Base-by-base conservation (phyloP, 2,329 filamentous ascomycete genomes). In the Didymella exigua region DNA sequence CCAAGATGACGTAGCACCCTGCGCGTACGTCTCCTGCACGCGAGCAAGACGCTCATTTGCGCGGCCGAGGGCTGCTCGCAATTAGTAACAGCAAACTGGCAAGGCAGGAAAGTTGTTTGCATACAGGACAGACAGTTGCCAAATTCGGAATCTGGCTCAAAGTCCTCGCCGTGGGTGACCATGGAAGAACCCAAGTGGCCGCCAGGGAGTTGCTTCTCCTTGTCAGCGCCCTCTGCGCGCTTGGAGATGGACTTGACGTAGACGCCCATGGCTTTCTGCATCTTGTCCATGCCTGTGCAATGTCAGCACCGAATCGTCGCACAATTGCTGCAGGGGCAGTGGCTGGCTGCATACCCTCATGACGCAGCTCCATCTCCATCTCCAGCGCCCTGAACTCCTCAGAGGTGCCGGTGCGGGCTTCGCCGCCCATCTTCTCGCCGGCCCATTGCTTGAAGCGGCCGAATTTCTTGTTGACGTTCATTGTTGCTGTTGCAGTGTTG, bases 401-500 rank as follows among this genome's bases (percentile, higher is more conserved):
- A 0, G 91, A 89, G 61, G 91, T 86, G 73, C 83, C 86, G 9
- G 93, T 97, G 79, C 92, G 95, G 77, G 88, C 84, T 77, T 97
- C 93, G 62, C 86, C 86, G 67, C 93, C 93, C 90, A 98, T 96
- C 78, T 93, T 91, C 80, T 98, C 93, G 65, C 91, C 91, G 31
- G 93, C 91, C 93, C 93, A 98, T 88, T 98, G 93, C 81, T 93
- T 96, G 81, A 96, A 88, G 72, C 93, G 89, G 78, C 93, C 93
- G 74, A 98, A 86, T 75, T 96, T 96, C 82, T 96, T 96, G 77
- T 86, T 87, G 75, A 87, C 80, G 68, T 86, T 85, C 83, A 85
- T 85, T 52, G 24, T 63, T 58, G 70, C 55, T 56, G 54, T 41
- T 51, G 55, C 21, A 30, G 23, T 49, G 16, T 13, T 24, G 47